phyloP scores from a whole-genome alignment of 2,329 filamentous ascomycete genomes.

The Diaporthe vexans region DNA sequence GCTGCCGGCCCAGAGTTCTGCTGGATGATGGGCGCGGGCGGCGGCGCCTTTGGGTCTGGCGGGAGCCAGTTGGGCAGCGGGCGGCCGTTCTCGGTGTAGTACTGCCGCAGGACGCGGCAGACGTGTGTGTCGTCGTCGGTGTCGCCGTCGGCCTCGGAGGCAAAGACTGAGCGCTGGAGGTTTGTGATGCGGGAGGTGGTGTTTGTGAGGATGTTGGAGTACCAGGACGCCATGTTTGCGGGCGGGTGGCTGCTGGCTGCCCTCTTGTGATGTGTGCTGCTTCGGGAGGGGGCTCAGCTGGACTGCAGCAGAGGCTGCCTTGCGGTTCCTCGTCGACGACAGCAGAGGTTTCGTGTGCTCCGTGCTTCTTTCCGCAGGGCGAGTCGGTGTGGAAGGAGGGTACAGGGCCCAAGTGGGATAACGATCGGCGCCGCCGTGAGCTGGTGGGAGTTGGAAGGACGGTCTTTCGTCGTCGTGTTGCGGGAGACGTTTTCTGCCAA shows the following conservation, averaged over 20 bases:
- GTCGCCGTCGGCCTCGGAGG: slow-evolving; percentile 76
- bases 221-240: slow-evolving; percentile 81
- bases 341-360: slow-evolving; percentile 16
- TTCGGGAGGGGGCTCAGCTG: slow-evolving; percentile 4
- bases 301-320: slow-evolving; percentile 29
- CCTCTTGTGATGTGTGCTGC: neutral
- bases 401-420: slow-evolving; percentile 21
- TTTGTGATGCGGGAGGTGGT: slow-evolving; percentile 76
- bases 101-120: slow-evolving; percentile 90
- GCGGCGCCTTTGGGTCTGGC: slow-evolving; percentile 84
- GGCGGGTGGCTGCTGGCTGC: neutral
- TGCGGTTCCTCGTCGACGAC: slow-evolving; percentile 17
- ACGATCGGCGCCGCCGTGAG: slow-evolving; percentile 25
- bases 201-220: slow-evolving; percentile 79
- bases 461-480: neutral
- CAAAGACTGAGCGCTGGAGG: slow-evolving; percentile 63
- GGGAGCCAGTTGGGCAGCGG: slow-evolving; percentile 90
- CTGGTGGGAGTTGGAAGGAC: neutral
- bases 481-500: neutral
- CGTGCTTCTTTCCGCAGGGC: slow-evolving; percentile 12
- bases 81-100: slow-evolving; percentile 91
- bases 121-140: slow-evolving; percentile 94
- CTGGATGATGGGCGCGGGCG: slow-evolving; percentile 66
- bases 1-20: slow-evolving; percentile 56
- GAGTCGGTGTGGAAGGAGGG: slow-evolving; percentile 32